Conservation (phyloP, 2,329 filamentous ascomycete genomes). For the Nemania abortiva region DNA sequence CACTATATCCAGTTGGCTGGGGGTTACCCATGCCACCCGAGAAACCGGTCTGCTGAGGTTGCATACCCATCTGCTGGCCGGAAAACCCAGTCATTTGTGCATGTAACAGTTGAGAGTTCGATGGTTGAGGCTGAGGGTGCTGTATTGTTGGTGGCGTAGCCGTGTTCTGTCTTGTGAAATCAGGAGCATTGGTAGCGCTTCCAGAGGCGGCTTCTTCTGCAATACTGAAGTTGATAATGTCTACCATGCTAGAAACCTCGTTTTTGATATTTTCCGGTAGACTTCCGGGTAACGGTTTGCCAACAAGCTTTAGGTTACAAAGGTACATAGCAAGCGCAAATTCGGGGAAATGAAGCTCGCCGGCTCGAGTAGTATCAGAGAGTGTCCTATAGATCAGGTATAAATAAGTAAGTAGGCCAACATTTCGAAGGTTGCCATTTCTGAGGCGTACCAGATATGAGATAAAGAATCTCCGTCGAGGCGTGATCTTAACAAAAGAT, state of each 20-base stretch:
- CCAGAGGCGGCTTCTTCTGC: conserved; percentile 76
- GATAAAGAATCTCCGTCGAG: conserved; percentile 88
- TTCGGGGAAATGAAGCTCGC: conserved; percentile 95
- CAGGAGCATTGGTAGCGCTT: conserved; percentile 73
- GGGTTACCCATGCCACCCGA: conserved; percentile 71
- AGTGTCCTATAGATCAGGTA: conserved; percentile 72
- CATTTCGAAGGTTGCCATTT: not conserved
- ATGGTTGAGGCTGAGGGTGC: conserved; percentile 79
- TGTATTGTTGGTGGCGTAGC: conserved; percentile 68
- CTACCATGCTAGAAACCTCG: conserved; percentile 99
- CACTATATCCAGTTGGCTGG: conserved; percentile 82
- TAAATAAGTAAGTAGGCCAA: conserved; percentile 39
- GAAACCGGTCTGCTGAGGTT: conserved; percentile 78
- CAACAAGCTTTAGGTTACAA: conserved; percentile 91
- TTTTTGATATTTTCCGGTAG: conserved; percentile 92
- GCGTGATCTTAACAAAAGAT: conserved; percentile 88
- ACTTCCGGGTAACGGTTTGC: conserved; percentile 79
- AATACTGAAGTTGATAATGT: conserved; percentile 96
- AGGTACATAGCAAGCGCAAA: conserved; percentile 99
- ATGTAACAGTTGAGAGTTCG: conserved; percentile 74
- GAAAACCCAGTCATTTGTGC: conserved; percentile 76
- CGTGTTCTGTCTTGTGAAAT: conserved; percentile 70
- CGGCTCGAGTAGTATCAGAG: conserved; percentile 94
- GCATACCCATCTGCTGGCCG: conserved; percentile 69
- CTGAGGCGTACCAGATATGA: conserved; percentile 81